Evolutionary conservation across 306 rosid species (phyloP), one percentile per base, ranked within the genome.

Genomic region (Cucurbita maxima): DNA sequence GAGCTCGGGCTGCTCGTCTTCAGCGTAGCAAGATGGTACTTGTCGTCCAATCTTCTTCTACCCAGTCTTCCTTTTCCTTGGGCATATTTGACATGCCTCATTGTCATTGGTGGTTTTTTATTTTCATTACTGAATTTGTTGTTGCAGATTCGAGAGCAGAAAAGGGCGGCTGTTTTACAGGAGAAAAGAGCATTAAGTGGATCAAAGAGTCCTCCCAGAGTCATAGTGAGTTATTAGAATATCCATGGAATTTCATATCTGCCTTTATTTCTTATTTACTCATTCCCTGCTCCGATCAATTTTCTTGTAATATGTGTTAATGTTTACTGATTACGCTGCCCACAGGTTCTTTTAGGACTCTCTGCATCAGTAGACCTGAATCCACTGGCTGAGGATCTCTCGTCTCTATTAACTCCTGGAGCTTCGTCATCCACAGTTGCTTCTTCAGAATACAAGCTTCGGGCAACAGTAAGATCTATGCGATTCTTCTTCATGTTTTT

Each of bases 11-110:
- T 4, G 84, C 92, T 73, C 84, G 98, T 58, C 54, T 90, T 73
- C 97, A 93, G 84, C 87, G 90, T 38, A 87, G 71, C 77, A 90
- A 87, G 80, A 90, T 87, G 97, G 98, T 93, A 85, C 72, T 36
- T 58, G 64, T 6, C 51, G 10, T 56, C 56, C 8, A 14, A 50
- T 11, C 0, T 11, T 38, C 25, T 37, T 36, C 30, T 19, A 22
- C 7, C 16, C 18, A 38, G 75, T 10, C 60, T 43, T 20, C 5
- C 38, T 4, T 62, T 34, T 10, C 15, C 22, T 15, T n/a, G 4
- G 4, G 12, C 77, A 5, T 10, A 15, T n/a, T 72, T 12, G 30
- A 3, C 14, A 16, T 20, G 1, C 0, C 5, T 62, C 7, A 38
- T 41, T 66, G 19, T 5, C 8, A 2, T 6, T 7, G 43, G 48